These are phyloP conservation scores for Cochlearia excelsa DNA, from an alignment of 345 rosid genomes.

Conservation along the genomic window DNA sequence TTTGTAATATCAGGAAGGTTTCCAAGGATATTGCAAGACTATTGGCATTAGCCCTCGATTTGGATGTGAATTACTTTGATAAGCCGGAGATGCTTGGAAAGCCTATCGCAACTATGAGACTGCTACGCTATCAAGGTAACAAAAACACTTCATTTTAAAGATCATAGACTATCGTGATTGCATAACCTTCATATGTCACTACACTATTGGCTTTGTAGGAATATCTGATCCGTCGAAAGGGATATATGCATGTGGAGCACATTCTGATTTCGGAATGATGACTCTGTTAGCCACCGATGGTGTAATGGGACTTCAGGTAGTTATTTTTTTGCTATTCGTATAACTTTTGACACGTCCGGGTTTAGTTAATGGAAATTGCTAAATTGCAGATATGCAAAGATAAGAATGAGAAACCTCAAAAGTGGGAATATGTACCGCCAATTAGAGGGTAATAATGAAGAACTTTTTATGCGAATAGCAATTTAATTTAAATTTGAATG, in stretches of 20 bases:
- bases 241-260: conserved; percentile 82
- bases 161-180: too few relatives aligned
- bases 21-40: conserved; percentile 58
- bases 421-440: conserved; percentile 73
- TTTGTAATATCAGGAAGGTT: conserved; percentile 46
- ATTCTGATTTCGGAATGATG: conserved; percentile 76
- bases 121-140: conserved; percentile 68
- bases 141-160: too few relatives aligned
- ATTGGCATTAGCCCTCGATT: conserved; percentile 76
- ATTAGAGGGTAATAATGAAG: conserved; percentile 61
- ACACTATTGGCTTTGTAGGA: not conserved
- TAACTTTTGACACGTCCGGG: not conserved
- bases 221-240: conserved; percentile 70
- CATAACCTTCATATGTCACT: too few relatives aligned
- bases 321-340: not conserved
- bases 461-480: too few relatives aligned
- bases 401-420: conserved; percentile 55
- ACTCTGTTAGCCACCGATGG: conserved; percentile 49
- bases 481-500: too few relatives aligned
- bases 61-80: conserved; percentile 69
- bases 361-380: conserved; percentile 38
- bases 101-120: conserved; percentile 67
- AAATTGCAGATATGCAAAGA: conserved; percentile 70
- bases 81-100: conserved; percentile 72
- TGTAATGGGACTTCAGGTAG: conserved; percentile 24